These are phyloP conservation scores for Fusarium sp. DNA, from an alignment of 2,329 filamentous ascomycete species.

Conservation along the genomic window DNA sequence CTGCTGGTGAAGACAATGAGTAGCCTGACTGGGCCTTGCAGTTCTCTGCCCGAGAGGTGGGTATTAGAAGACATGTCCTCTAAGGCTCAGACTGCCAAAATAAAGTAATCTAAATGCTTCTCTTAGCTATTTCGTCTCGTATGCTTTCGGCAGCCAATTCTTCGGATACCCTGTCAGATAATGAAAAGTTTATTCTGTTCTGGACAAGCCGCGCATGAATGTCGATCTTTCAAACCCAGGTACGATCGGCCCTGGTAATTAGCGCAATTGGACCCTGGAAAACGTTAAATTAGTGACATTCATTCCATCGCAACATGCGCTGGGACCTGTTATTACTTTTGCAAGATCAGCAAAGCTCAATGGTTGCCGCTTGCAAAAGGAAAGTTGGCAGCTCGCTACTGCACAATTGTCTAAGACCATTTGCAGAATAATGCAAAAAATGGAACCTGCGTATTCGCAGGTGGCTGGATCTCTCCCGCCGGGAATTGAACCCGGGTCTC, in stretches of 20 bases:
- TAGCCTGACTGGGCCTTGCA: background rate
- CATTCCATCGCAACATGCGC: background rate
- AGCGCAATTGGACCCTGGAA: conserved; percentile 4
- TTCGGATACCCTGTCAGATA: background rate
- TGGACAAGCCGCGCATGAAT: conserved; percentile 5
- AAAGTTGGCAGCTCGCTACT: background rate
- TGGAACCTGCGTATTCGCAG: conserved; percentile 15
- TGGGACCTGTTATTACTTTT: background rate
- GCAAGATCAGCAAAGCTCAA: background rate
- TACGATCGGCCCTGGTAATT: conserved; percentile 6
- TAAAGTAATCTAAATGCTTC: accelerated
- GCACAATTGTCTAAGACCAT: background rate
- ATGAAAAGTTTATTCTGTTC: background rate
- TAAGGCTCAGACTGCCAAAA: background rate
- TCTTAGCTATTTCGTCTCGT: background rate
- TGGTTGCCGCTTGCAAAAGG: background rate
- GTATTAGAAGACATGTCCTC: too few species aligned
- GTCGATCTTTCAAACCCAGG: background rate
- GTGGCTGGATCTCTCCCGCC: conserved; percentile 29
- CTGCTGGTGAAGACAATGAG: background rate
- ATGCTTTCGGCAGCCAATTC: background rate
- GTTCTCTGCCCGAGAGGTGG: background rate
- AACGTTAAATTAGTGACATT: background rate
- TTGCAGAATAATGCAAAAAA: background rate
- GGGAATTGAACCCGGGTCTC: conserved; percentile 30